A percentile compares a stretch with the other conserved stretches of the same genome.
Evolutionary conservation across 352 stramenopile species (phyloP).

Genomic region (Phytopythium cucurbitacearum): DNA sequence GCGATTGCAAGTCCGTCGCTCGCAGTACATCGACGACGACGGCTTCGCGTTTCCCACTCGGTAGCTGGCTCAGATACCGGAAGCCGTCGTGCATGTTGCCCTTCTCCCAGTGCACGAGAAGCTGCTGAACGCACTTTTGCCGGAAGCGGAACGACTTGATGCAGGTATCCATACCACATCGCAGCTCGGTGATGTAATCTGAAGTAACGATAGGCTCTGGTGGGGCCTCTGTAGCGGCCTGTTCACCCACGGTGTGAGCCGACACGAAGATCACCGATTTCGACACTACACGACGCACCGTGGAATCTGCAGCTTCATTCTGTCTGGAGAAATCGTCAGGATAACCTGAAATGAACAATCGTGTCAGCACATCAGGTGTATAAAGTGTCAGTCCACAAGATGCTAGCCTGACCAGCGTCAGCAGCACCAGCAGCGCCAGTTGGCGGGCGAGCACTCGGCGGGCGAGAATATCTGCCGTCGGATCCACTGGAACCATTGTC

Average conservation of each 20-base stretch:
- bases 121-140: conserved; percentile 67
- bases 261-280: too few species aligned
- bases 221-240: not conserved
- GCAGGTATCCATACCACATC: conserved; percentile 80
- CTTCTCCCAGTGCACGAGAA: conserved; percentile 68
- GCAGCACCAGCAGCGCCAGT: too few species aligned
- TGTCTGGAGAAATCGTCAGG: too few species aligned
- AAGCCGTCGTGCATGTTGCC: conserved; percentile 65
- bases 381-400: too few species aligned
- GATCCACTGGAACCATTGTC: not conserved
- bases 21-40: conserved; percentile 68
- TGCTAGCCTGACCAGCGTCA: too few species aligned
- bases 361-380: too few species aligned
- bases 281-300: too few species aligned
- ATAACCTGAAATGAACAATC: too few species aligned
- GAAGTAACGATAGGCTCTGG: conserved; percentile 33
- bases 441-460: conserved; percentile 4
- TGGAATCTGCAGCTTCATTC: too few species aligned
- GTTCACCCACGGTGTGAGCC: not conserved
- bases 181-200: conserved; percentile 80
- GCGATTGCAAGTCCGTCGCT: conserved; percentile 49
- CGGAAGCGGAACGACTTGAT: conserved; percentile 65
- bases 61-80: conserved; percentile 59
- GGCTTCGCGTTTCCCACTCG: conserved; percentile 64
- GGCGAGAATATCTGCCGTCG: not conserved